Conservation (phyloP, 192 early-diverging fungal genomes). For the Coemansia aciculifera region DNA sequence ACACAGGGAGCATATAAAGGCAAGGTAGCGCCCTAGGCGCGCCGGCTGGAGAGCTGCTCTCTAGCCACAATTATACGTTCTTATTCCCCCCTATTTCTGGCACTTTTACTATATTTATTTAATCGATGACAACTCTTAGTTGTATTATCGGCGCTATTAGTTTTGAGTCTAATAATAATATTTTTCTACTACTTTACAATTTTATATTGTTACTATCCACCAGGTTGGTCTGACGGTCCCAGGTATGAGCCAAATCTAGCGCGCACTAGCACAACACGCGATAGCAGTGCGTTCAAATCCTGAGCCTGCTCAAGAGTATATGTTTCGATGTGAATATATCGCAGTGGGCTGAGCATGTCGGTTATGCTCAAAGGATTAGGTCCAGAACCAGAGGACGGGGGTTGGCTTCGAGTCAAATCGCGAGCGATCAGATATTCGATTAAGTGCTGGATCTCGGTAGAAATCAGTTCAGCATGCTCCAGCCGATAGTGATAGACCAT, state of each 20-base stretch:
- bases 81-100: not conserved
- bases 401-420: not conserved
- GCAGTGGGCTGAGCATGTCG: constrained; percentile 29
- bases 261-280: constrained; percentile 23
- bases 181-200: no score
- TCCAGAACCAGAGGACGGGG: not conserved
- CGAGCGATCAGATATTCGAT: constrained; percentile 15
- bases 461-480: constrained; percentile 33
- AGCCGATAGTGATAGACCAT: constrained; percentile 19
- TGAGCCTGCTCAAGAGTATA: constrained; percentile 17
- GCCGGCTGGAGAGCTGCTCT: no score
- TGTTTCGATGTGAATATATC: constrained; percentile 32
- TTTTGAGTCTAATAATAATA: no score
- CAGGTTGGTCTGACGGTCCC: constrained; percentile 11
- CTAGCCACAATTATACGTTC: not conserved
- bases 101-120: no score
- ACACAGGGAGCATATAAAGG: no score
- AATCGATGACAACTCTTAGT: no score
- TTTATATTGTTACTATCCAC: not conserved
- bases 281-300: constrained; percentile 15
- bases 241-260: constrained; percentile 47
- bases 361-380: constrained; percentile 3
- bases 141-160: no score
- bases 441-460: constrained; percentile 16
- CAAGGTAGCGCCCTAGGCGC: no score